phyloP scores from a whole-genome alignment of 805 yeast genomes.

The Lipomyces oligophaga region DNA sequence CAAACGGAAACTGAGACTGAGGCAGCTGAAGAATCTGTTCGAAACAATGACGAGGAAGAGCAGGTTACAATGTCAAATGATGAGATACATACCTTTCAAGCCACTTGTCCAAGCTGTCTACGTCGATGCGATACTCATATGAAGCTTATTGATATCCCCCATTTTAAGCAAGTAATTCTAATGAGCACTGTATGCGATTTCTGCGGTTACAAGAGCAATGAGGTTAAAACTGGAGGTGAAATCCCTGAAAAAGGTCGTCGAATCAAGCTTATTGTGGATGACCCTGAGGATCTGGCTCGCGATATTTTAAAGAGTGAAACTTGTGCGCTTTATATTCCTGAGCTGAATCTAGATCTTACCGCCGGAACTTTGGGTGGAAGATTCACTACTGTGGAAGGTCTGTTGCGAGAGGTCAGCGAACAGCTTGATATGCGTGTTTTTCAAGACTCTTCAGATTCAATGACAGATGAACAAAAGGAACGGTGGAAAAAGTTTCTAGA shows the following conservation, averaged over 20 bases:
- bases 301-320: constrained; percentile 91
- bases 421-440: constrained; percentile 84
- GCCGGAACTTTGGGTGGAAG: constrained; percentile 98
- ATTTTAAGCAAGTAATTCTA: constrained; percentile 92
- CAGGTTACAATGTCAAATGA: constrained; percentile 61
- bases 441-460: constrained; percentile 82
- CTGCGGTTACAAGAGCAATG: constrained; percentile 95
- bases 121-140: constrained; percentile 84
- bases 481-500: constrained; percentile 82
- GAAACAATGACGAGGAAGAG: too few relatives aligned
- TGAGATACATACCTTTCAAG: constrained; percentile 89
- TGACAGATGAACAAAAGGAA: constrained; percentile 71
- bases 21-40: too few relatives aligned
- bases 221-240: constrained; percentile 97
- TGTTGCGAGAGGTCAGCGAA: constrained; percentile 80
- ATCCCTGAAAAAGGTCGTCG: constrained; percentile 81
- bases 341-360: constrained; percentile 80
- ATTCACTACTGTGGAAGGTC: constrained; percentile 94
- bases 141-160: constrained; percentile 96
- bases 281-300: constrained; percentile 88
- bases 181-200: constrained; percentile 91
- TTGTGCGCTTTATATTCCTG: constrained; percentile 82
- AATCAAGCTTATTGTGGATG: constrained; percentile 70
- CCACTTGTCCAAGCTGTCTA: constrained; percentile 88
- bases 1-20: constrained; percentile 41